Conservation (phyloP, 2,329 filamentous ascomycete genomes). For the Purpureocillium takamizusanense region DNA sequence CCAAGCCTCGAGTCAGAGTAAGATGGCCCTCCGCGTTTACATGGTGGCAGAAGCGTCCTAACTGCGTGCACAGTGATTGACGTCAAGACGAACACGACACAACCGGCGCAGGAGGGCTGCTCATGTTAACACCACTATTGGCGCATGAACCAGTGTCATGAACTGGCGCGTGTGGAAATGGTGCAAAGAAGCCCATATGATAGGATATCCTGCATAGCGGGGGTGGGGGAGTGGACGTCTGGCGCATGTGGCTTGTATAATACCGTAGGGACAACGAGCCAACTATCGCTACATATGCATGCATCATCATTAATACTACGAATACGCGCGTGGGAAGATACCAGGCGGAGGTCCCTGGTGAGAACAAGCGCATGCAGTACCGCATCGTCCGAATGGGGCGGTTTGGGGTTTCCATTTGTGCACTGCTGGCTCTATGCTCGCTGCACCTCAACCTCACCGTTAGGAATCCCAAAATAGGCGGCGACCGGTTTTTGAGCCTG, state of each 20-base stretch:
- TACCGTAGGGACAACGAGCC: constrained; percentile 22
- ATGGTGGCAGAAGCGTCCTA: too few species aligned
- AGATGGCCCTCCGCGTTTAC: constrained; percentile 22
- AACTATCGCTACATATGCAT: constrained; percentile 20
- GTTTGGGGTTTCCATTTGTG: too few species aligned
- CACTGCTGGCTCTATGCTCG: constrained; percentile 4
- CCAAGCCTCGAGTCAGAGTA: constrained; percentile 68
- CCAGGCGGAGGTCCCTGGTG: too few species aligned
- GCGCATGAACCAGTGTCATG: too few species aligned
- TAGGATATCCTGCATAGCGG: constrained; percentile 24
- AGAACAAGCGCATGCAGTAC: too few species aligned
- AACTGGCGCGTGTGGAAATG: background rate
- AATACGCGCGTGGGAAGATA: too few species aligned
- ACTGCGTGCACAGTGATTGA: constrained; percentile 62
- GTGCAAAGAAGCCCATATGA: constrained; percentile 3
- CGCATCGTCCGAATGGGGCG: too few species aligned
- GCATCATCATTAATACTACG: too few species aligned
- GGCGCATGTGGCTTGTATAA: constrained; percentile 24
- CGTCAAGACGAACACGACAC: constrained; percentile 72
- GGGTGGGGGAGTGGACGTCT: constrained; percentile 10
- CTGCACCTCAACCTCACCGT: constrained; percentile 48
- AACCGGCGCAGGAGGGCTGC: constrained; percentile 65
- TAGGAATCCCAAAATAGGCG: constrained; percentile 89
- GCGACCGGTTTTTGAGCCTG: constrained; percentile 86
- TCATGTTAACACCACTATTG: constrained; percentile 27